Evolutionary conservation across 2,329 filamentous ascomycete genomes (phyloP).

Genomic region (Fusarium sp.): DNA sequence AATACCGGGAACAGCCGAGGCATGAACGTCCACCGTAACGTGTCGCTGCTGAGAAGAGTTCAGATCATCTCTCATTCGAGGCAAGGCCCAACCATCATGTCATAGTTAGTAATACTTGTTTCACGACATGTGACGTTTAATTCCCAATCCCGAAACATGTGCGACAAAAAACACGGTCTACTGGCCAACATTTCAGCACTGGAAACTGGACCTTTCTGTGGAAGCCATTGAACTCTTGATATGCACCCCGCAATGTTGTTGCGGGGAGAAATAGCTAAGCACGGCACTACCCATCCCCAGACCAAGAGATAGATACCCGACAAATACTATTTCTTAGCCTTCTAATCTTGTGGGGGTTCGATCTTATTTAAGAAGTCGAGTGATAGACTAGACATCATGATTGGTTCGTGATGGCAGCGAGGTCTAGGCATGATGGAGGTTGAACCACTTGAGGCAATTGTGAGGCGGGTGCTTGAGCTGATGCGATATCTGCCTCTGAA

Average conservation of each 20-base stretch:
- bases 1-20: conserved; percentile 8
- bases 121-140: not conserved
- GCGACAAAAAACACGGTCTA: rapidly evolving
- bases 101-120: not conserved
- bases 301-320: not conserved
- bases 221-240: not conserved
- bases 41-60: not conserved
- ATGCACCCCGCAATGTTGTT: not conserved
- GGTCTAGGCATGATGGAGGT: not conserved
- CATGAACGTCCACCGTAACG: not conserved
- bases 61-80: not conserved
- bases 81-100: not conserved
- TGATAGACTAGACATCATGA: not conserved
- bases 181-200: not conserved
- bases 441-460: not conserved
- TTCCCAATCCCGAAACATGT: not conserved
- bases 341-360: not conserved
- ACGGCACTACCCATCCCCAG: not conserved
- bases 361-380: not conserved
- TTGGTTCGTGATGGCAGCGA: not conserved
- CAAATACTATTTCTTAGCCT: not conserved
- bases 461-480: not conserved
- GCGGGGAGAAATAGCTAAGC: not conserved
- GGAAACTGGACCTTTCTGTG: rapidly evolving
- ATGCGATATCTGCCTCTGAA: not conserved